Base-by-base conservation (phyloP, 139 green algal genomes). In the Ettlia oleoabundans region DNA sequence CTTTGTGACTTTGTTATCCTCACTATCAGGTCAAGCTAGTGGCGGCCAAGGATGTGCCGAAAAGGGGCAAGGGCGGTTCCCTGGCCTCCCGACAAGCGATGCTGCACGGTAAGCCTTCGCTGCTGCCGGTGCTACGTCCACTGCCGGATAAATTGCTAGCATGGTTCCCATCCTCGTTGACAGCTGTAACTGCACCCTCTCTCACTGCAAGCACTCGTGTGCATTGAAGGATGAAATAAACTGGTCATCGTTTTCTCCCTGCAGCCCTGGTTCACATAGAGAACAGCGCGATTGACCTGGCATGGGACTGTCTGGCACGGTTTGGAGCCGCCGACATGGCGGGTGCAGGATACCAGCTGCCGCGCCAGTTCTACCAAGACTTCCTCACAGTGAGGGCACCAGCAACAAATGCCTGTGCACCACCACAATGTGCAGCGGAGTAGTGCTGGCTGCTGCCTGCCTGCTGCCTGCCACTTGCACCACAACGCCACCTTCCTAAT, bases 241-340 rank as follows among this genome's bases (percentile, higher is more conserved):
- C n/a, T n/a, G n/a, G n/a, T n/a, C n/a, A n/a, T n/a, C n/a, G n/a
- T n/a, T n/a, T n/a, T n/a, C n/a, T n/a, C n/a, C n/a, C n/a, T n/a
- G n/a, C n/a, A n/a, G n/a, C 68, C 13, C 55, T 93, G 30, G 79
- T 66, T 42, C 93, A 97, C 85, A 96, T 96, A 32, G 94, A 96
- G 83, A 92, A 83, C 74, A 94, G 90, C 88, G 95, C 94, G 4
- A 85, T 98, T 1, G 94, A 98, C 80, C 86, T 98, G n/a, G 83
- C 86, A 1, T 98, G 94, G 94, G 95, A 98, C 72, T 86, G 90
- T 70, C 92, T 98, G 30, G 94, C 93, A 4, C 86, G 95, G 3
- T 98, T 95, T 86, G 93, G 92, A 2, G 41, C 72, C 32, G 37
- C n/a, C 21, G 4, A 68, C 24, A 30, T 30, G 3, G 62, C 30